Conservation (phyloP, 2,329 filamentous ascomycete species). For the Colletotrichum tofieldiae region DNA sequence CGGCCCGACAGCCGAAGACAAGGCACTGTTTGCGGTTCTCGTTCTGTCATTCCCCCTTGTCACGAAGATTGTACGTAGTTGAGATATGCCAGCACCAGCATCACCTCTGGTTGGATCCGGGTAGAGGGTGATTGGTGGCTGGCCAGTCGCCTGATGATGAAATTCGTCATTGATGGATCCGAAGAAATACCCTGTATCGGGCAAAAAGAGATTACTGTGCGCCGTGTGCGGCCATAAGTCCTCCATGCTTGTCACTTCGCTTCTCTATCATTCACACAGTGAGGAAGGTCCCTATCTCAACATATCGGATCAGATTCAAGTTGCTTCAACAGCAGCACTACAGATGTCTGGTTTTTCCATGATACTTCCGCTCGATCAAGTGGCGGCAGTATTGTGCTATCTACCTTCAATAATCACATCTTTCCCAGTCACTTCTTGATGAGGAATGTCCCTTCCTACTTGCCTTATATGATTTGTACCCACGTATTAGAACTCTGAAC, state of each 20-base stretch:
- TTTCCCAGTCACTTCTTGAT: not conserved
- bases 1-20: not conserved
- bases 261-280: constrained; percentile 2
- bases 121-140: not conserved
- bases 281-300: constrained; percentile 13
- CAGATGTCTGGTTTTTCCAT: not conserved
- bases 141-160: not conserved
- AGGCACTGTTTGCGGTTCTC: not conserved
- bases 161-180: not conserved
- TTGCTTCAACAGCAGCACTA: constrained; percentile 12
- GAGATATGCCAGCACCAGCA: not conserved
- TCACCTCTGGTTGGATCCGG: not conserved
- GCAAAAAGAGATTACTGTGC: constrained; percentile 12
- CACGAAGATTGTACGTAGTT: not conserved
- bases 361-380: not conserved
- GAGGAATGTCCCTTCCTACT: not conserved
- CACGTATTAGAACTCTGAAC: no score
- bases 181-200: not conserved
- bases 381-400: not conserved
- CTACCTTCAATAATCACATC: constrained; percentile 1
- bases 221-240: constrained; percentile 3
- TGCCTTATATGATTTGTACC: no score
- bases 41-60: constrained; percentile 1
- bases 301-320: not conserved
- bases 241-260: constrained; percentile 11